phyloP scores from a whole-genome alignment of 768 basidiomycete genomes.

The Gautieria morchelliformis region DNA sequence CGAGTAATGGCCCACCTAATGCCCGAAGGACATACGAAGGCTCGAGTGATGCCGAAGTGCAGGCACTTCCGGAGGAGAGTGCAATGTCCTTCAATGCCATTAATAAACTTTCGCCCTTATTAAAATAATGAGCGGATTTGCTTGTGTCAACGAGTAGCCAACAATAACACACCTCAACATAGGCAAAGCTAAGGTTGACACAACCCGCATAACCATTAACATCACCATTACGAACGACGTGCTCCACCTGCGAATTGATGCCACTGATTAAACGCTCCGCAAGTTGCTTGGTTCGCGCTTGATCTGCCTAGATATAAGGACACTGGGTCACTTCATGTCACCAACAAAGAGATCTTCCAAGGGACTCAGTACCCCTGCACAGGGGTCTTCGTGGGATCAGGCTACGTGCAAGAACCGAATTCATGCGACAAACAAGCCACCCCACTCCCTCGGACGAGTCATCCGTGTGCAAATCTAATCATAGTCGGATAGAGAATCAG shows the following conservation, averaged over 20 bases:
- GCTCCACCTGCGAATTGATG: slow-evolving; percentile 77
- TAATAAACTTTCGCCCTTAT: slow-evolving; percentile 78
- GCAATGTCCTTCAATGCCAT: slow-evolving; percentile 99
- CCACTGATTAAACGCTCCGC: slow-evolving; percentile 73
- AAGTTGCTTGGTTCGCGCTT: slow-evolving; percentile 58
- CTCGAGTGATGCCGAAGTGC: slow-evolving; percentile 96
- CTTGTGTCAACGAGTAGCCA: not conserved
- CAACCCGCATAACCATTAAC: slow-evolving; percentile 89
- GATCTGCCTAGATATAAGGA: slow-evolving; percentile 54
- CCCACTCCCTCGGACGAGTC: slow-evolving; percentile 37
- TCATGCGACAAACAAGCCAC: slow-evolving; percentile 9
- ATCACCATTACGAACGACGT: slow-evolving; percentile 93
- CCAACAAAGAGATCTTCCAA: not conserved
- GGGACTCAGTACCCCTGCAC: slow-evolving; percentile 95
- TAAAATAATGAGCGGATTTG: not conserved
- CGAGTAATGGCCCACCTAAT: slow-evolving; percentile 43
- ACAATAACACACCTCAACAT: slow-evolving; percentile 51
- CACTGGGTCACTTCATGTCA: not conserved
- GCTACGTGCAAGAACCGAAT: slow-evolving; percentile 15
- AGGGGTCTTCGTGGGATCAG: slow-evolving; percentile 52
- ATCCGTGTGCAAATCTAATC: slow-evolving; percentile 41
- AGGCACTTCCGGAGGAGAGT: slow-evolving; percentile 94
- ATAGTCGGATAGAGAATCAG: slow-evolving; percentile 12
- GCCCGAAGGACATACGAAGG: slow-evolving; percentile 97
- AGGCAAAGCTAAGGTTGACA: slow-evolving; percentile 90